phyloP scores from a whole-genome alignment of 257 asterid genomes.

The Sherardia arvensis region DNA sequence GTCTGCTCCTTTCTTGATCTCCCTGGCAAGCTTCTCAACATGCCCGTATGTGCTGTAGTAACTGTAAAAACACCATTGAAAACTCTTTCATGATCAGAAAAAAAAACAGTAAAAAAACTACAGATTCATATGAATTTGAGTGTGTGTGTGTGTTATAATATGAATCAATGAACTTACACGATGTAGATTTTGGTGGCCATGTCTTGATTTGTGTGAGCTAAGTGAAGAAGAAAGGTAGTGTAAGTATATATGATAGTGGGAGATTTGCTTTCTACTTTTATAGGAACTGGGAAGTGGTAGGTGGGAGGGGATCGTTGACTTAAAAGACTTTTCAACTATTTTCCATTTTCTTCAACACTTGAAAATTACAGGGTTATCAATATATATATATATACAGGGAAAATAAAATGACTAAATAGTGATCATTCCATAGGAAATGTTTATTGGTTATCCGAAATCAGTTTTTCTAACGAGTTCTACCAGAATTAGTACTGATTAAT shows the following conservation, averaged over 20 bases:
- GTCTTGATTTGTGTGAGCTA: not conserved
- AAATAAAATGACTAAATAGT: no score
- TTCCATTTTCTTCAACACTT: no score
- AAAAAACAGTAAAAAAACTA: not conserved
- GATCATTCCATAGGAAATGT: no score
- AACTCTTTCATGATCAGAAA: no score
- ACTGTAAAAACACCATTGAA: not conserved
- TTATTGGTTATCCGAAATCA: no score
- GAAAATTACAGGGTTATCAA: no score
- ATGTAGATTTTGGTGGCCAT: slow-evolving; percentile 5
- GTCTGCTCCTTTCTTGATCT: slow-evolving; percentile 66
- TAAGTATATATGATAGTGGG: not conserved
- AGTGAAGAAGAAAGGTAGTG: not conserved
- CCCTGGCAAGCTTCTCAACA: slow-evolving; percentile 56
- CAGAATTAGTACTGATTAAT: no score
- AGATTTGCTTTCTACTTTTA: not conserved
- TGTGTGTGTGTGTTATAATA: not conserved
- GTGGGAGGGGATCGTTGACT: not conserved
- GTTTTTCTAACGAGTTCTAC: no score
- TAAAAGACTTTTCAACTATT: not conserved
- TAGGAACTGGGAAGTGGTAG: not conserved
- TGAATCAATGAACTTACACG: not conserved
- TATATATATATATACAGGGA: no score
- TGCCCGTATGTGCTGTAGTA: slow-evolving; percentile 69
- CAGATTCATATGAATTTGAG: not conserved